Percentiles rank a stretch among this genome's conserved stretches.
Conservation (phyloP, 208 protist genomes). For the Wallacemonas sp. region DNA sequence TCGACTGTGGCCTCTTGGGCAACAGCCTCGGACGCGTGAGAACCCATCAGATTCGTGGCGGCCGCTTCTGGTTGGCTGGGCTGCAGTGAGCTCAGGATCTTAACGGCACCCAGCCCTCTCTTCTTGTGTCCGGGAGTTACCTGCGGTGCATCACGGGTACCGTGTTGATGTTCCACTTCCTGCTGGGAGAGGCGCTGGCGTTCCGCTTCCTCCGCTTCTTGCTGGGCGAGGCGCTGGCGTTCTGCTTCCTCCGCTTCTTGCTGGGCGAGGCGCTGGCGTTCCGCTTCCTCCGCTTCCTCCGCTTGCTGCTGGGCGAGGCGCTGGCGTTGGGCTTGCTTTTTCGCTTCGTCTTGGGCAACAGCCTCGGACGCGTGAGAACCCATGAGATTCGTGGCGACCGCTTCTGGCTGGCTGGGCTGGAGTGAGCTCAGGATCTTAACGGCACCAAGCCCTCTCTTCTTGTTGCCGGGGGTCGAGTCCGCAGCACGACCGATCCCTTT, state of each 20-base stretch:
- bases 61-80: too few relatives aligned
- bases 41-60: too few relatives aligned
- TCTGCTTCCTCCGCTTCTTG: constrained; percentile 14
- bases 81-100: constrained; percentile 5
- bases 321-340: not conserved
- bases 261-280: constrained; percentile 3
- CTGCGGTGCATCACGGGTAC: not conserved
- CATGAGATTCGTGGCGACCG: too few relatives aligned
- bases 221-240: constrained; percentile 4
- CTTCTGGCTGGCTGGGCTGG: too few relatives aligned
- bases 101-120: constrained; percentile 21
- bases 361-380: too few relatives aligned
- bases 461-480: not conserved
- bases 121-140: not conserved
- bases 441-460: constrained; percentile 21
- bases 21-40: too few relatives aligned
- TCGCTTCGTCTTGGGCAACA: too few relatives aligned
- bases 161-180: not conserved
- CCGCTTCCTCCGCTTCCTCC: constrained; percentile 6
- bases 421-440: constrained; percentile 13
- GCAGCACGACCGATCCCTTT: constrained; percentile 9
- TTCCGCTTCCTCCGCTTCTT: constrained; percentile 15
- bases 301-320: too few relatives aligned
- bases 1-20: too few relatives aligned
- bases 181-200: not conserved